phyloP scores from a whole-genome alignment of 495 filamentous ascomycete genomes.

The Penicillium salamii region DNA sequence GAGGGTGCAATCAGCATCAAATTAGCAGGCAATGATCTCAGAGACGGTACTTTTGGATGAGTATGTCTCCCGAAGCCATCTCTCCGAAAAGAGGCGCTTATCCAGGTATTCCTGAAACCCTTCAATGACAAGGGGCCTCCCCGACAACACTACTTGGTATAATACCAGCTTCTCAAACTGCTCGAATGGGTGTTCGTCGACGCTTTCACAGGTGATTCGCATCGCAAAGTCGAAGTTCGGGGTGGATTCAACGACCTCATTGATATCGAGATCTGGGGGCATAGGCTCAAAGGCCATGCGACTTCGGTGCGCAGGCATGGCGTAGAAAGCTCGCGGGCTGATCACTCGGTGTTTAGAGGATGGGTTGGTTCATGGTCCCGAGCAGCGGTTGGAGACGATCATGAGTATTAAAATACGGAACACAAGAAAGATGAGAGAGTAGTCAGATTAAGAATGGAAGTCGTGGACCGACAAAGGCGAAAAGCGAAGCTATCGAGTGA shows the following conservation, averaged over 20 bases:
- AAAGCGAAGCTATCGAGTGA: not conserved
- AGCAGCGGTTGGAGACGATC: too few relatives aligned
- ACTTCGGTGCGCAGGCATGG: slow-evolving; percentile 67
- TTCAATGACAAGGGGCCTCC: slow-evolving; percentile 81
- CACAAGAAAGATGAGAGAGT: too few relatives aligned
- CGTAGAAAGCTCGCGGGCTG: not conserved
- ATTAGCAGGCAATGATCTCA: not conserved
- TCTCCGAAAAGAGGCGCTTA: slow-evolving; percentile 69
- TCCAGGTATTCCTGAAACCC: slow-evolving; percentile 70
- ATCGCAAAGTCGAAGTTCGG: slow-evolving; percentile 81
- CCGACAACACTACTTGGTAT: slow-evolving; percentile 74
- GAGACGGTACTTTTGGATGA: slow-evolving; percentile 61
- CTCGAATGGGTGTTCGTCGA: slow-evolving; percentile 66
- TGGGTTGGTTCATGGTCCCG: too few relatives aligned
- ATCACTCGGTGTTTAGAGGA: not conserved
- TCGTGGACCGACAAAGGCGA: not conserved
- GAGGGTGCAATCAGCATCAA: slow-evolving; percentile 8
- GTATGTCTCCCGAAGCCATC: slow-evolving; percentile 73
- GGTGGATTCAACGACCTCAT: slow-evolving; percentile 66
- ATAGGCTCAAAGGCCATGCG: slow-evolving; percentile 79
- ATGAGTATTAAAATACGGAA: too few relatives aligned
- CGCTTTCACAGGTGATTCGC: slow-evolving; percentile 70
- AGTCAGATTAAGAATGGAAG: too few relatives aligned
- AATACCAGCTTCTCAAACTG: slow-evolving; percentile 78
- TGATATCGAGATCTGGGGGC: slow-evolving; percentile 74